Evolutionary conservation across 2,329 filamentous ascomycete genomes (phyloP).

Genomic region (Laburnicola sp.): DNA sequence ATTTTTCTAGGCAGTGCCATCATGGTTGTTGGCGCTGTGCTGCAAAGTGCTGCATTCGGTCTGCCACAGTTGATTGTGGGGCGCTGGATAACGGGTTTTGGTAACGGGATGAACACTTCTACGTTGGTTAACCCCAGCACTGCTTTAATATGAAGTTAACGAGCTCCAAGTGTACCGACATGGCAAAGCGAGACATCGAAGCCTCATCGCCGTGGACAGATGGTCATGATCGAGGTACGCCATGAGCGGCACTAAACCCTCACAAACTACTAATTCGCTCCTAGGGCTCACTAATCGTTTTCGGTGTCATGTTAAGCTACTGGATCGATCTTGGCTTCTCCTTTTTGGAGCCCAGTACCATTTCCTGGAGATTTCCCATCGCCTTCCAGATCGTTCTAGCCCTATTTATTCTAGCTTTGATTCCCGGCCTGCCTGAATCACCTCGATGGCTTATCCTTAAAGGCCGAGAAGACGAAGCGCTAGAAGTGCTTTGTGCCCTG

Average conservation of each 20-base stretch:
- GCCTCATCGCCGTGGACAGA: constrained; percentile 50
- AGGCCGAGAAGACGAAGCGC: constrained; percentile 51
- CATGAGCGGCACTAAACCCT: not conserved
- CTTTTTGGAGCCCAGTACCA: constrained; percentile 51
- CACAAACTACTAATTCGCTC: constrained; percentile 31
- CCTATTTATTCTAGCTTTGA: constrained; percentile 56
- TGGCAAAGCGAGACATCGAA: constrained; percentile 55
- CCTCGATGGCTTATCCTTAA: constrained; percentile 58
- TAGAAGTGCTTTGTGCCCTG: constrained; percentile 41
- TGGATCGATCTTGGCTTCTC: constrained; percentile 51
- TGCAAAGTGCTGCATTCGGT: constrained; percentile 58
- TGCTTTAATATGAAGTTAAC: not conserved
- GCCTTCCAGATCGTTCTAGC: constrained; percentile 62
- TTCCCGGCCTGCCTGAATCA: constrained; percentile 48
- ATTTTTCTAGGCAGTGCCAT: constrained; percentile 64
- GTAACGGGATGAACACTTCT: constrained; percentile 49
- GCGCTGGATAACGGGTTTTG: constrained; percentile 55
- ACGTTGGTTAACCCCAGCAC: not conserved
- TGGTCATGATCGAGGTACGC: constrained; percentile 52
- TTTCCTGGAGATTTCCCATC: constrained; percentile 56
- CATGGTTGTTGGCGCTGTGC: constrained; percentile 61
- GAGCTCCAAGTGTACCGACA: constrained; percentile 40
- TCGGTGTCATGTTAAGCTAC: constrained; percentile 50
- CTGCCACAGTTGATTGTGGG: constrained; percentile 53
- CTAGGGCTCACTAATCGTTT: constrained; percentile 51